Conservation (phyloP, 1,284 basidiomycete species). For the Clitocybe nebularis region DNA sequence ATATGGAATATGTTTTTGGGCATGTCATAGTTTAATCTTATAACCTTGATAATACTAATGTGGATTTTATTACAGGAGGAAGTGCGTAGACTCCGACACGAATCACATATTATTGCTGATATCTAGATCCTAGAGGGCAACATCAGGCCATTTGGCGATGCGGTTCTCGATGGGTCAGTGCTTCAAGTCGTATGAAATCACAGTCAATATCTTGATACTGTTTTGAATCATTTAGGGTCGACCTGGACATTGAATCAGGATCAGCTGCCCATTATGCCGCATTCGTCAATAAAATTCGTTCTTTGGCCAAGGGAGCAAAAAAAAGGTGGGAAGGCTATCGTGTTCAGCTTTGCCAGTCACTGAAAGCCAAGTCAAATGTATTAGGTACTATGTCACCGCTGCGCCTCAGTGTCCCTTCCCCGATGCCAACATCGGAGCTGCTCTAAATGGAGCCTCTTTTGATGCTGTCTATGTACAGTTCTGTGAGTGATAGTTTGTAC, state of each 20-base stretch:
- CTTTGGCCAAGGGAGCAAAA: slow-evolving; percentile 39
- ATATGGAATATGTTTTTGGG: slow-evolving; percentile 64
- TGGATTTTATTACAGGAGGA: slow-evolving; percentile 21
- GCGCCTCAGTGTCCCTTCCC: slow-evolving; percentile 64
- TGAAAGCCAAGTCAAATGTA: not conserved
- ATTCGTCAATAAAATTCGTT: slow-evolving; percentile 49
- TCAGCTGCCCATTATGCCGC: slow-evolving; percentile 28
- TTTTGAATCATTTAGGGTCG: slow-evolving; percentile 36
- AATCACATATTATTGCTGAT: not conserved
- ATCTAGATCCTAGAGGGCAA: slow-evolving; percentile 19
- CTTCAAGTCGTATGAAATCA: too few relatives aligned
- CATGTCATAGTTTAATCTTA: slow-evolving; percentile 4
- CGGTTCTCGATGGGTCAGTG: slow-evolving; percentile 62
- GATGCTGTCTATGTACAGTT: slow-evolving; percentile 59
- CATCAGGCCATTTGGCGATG: slow-evolving; percentile 52
- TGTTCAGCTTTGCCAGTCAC: not conserved
- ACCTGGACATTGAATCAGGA: slow-evolving; percentile 63
- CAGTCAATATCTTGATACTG: not conserved
- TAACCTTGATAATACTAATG: not conserved
- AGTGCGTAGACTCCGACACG: slow-evolving; percentile 23
- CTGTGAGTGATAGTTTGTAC: slow-evolving; percentile 17
- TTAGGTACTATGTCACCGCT: slow-evolving; percentile 55
- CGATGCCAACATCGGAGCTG: slow-evolving; percentile 48
- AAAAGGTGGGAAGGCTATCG: slow-evolving; percentile 31
- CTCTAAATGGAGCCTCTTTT: slow-evolving; percentile 49